Conservation (phyloP, 2,329 filamentous ascomycete genomes). For the Calonectria leucothoes region DNA sequence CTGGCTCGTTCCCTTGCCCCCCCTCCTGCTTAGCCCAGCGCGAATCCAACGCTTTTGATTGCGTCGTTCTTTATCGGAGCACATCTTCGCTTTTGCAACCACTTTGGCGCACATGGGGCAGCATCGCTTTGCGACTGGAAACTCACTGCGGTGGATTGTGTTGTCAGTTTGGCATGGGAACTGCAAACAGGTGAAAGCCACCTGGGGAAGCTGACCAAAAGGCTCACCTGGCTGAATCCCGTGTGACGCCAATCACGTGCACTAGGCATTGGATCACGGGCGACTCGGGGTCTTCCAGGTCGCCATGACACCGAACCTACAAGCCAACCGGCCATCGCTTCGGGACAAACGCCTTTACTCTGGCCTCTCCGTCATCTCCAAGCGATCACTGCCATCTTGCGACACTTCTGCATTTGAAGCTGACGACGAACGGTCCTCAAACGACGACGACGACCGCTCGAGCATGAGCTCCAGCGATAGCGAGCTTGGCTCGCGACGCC, state of each 20-base stretch:
- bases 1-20: background rate
- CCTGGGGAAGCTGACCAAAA: constrained; percentile 8
- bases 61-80: background rate
- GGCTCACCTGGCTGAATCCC: constrained; percentile 26
- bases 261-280: constrained; percentile 36
- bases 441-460: constrained; percentile 32
- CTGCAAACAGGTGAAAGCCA: constrained; percentile 2
- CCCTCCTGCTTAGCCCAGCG: background rate
- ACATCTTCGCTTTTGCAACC: background rate
- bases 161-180: constrained; percentile 7
- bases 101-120: constrained; percentile 15
- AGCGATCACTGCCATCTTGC: constrained; percentile 67
- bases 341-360: constrained; percentile 58
- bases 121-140: constrained; percentile 6
- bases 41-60: background rate
- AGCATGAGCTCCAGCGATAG: constrained; percentile 51
- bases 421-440: constrained; percentile 73
- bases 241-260: constrained; percentile 45
- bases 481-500: constrained; percentile 51
- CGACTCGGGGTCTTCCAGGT: constrained; percentile 11
- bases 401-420: constrained; percentile 73
- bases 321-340: constrained; percentile 54
- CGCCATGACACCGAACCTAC: constrained; percentile 40
- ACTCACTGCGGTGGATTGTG: background rate
- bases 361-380: constrained; percentile 62